These are phyloP conservation scores for Sporothrix sp. DNA, from an alignment of 2,329 filamentous ascomycete genomes.

Conservation along the genomic window DNA sequence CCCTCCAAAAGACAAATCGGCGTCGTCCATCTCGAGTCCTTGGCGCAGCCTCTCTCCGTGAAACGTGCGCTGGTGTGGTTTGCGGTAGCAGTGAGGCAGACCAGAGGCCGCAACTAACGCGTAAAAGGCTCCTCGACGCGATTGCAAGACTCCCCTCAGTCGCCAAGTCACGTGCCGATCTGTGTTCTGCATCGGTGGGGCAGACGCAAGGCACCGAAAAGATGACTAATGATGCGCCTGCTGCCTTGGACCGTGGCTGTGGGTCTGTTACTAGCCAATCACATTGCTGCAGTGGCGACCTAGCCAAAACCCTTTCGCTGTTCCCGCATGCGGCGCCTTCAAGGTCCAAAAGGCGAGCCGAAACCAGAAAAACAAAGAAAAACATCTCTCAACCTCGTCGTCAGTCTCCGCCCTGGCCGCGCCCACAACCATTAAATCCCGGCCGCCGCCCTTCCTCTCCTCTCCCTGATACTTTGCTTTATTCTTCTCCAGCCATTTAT, in stretches of 20 bases:
- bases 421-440: neutral
- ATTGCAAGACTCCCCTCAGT: constrained; percentile 8
- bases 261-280: constrained; percentile 2
- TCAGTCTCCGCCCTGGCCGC: neutral
- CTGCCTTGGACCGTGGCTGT: neutral
- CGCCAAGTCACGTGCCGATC: constrained; percentile 16
- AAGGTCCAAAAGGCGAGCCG: neutral
- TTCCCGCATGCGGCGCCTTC: constrained; percentile 9
- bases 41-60: neutral
- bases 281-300: neutral
- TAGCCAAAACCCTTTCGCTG: constrained; percentile 1
- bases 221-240: constrained; percentile 6
- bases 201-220: constrained; percentile 1
- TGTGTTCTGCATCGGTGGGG: neutral
- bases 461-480: neutral
- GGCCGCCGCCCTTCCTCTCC: neutral
- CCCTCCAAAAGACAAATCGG: constrained; percentile 46
- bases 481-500: neutral
- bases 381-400: neutral
- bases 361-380: neutral
- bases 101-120: too few relatives aligned
- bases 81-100: neutral
- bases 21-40: constrained; percentile 32
- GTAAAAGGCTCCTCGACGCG: too few relatives aligned
- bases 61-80: neutral